Evolutionary conservation across 2,329 filamentous ascomycete species (phyloP).

Genomic region (Coniosporium tulheliwenetii): DNA sequence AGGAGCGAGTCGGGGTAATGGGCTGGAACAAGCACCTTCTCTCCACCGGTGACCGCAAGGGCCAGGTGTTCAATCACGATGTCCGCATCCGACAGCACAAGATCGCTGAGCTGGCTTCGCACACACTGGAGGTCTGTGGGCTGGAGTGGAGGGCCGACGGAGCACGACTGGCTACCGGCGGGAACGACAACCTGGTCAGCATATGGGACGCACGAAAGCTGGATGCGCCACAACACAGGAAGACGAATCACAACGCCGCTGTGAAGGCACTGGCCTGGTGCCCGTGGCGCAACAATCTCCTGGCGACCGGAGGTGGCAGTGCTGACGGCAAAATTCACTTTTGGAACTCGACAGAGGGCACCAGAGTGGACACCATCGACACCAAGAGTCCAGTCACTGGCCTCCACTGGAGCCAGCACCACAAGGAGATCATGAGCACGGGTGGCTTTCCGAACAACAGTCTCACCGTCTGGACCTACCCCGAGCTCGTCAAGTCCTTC

Average conservation of each 20-base stretch:
- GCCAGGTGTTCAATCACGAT: constrained; percentile 96
- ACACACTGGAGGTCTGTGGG: constrained; percentile 95
- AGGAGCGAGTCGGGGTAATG: constrained; percentile 94
- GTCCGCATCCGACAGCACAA: constrained; percentile 97
- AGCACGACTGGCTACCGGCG: constrained; percentile 89
- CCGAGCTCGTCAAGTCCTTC: constrained; percentile 87
- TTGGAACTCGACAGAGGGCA: constrained; percentile 98
- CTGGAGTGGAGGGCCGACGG: constrained; percentile 96
- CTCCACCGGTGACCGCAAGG: constrained; percentile 85
- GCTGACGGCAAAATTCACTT: constrained; percentile 99
- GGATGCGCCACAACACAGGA: constrained; percentile 92
- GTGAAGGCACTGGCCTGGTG: constrained; percentile 98
- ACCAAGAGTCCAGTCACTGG: constrained; percentile 96
- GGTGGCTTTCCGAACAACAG: constrained; percentile 99
- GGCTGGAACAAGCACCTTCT: constrained; percentile 98
- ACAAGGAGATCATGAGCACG: constrained; percentile 95
- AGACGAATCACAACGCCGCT: constrained; percentile 98
- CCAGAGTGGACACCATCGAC: constrained; percentile 97
- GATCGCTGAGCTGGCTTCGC: constrained; percentile 87
- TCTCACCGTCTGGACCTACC: constrained; percentile 98
- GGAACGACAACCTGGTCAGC: constrained; percentile 96
- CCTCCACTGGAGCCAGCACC: constrained; percentile 88
- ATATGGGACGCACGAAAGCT: constrained; percentile 97
- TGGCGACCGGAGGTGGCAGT: constrained; percentile 88
- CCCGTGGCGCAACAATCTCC: constrained; percentile 94